Conservation (phyloP, 768 basidiomycete species). For the Suillus bovinus region DNA sequence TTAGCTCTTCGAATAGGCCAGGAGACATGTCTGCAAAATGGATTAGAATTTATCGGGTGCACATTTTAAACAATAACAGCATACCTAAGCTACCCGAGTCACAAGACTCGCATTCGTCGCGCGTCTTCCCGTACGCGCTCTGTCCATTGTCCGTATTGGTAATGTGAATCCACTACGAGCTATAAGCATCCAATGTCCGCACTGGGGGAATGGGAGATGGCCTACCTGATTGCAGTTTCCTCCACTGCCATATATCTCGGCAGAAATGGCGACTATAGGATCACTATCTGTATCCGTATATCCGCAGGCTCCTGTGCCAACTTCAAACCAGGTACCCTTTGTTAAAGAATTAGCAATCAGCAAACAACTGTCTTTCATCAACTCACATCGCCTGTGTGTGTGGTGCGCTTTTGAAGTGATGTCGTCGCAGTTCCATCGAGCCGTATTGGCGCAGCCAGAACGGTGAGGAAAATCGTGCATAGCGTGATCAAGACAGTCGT, state of each 20-base stretch:
- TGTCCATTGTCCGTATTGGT: constrained; percentile 57
- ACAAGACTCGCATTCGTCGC: constrained; percentile 64
- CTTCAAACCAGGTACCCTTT: constrained; percentile 71
- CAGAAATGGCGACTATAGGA: constrained; percentile 63
- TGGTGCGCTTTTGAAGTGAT: constrained; percentile 50
- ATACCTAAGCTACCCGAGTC: constrained; percentile 55
- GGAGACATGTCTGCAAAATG: constrained; percentile 61
- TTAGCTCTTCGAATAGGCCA: constrained; percentile 56
- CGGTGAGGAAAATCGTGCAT: constrained; percentile 42
- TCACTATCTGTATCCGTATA: constrained; percentile 46
- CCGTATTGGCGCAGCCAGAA: constrained; percentile 41
- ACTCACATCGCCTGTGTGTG: constrained; percentile 59
- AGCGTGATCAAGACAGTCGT: constrained; percentile 37
- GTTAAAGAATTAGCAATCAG: not conserved
- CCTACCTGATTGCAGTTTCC: constrained; percentile 62
- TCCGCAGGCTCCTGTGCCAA: constrained; percentile 67
- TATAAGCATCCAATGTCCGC: constrained; percentile 2
- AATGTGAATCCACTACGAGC: constrained; percentile 55
- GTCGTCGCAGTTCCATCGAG: constrained; percentile 21
- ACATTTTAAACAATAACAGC: constrained; percentile 16
- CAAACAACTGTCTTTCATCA: not conserved
- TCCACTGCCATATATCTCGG: constrained; percentile 52
- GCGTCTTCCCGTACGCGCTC: constrained; percentile 47
- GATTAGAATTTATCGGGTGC: constrained; percentile 13
- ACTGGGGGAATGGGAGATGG: not conserved